Base-by-base conservation (phyloP, 2,329 filamentous ascomycete species). In the Clarireedia paspali region DNA sequence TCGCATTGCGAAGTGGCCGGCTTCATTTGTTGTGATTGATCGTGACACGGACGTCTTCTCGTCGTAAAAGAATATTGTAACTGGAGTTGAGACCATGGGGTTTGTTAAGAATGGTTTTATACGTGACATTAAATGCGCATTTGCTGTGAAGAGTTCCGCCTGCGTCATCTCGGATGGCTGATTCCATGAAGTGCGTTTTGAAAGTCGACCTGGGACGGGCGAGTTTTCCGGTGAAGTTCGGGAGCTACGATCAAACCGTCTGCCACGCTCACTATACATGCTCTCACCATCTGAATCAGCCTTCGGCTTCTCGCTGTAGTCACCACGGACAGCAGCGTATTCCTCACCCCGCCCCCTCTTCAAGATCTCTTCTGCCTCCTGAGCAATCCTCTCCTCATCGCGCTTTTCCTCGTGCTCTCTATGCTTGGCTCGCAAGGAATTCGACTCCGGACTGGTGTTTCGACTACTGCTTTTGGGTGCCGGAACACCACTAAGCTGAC, bases 61-160 rank as follows among this genome's bases (percentile, higher is more conserved):
- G 65, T 97, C 94, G 73, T 95, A 99, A 71, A 99, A 97, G 75
- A 97, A 96, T 1, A 96, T 77, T 0, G 91, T 96, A 53, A 99
- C 86, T 0, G 91, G 86, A 20, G 84, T 80, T 50, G 87, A 82
- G 1, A 86, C 82, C 56, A 91, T 75, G 0, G 94, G 90, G 42
- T 85, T 91, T 1, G 90, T 90, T 73, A 99, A 81, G 69, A 99
- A 99, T 0, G 94, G 94, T 14, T 84, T 85, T 45, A 99, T 78
- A 53, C 94, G 81, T 52, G 89, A 85, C 84, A 96, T 90, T 46
- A 99, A 77, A 67, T 95, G 89, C 9, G 84, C 80, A 69, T 99
- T 96, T 1, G 92, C 91, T 23, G 85, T 75, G 0, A 82, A 76
- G 10, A 96, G 74, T 68, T 99, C 90, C 9, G 85, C 82, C 23